Conservation (phyloP, 768 basidiomycete species). For the Mycena polygramma region DNA sequence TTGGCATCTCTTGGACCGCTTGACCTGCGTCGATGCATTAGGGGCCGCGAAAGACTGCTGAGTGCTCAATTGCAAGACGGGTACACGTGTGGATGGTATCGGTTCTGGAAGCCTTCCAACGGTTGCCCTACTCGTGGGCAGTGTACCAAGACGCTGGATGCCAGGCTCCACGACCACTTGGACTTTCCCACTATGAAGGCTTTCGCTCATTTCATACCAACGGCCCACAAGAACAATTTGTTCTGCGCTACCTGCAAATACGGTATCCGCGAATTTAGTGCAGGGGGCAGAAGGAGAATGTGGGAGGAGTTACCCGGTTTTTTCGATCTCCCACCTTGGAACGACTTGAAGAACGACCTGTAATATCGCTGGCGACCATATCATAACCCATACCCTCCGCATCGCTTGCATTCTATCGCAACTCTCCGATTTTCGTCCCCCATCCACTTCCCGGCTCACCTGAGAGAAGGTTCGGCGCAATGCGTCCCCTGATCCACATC, state of each 20-base stretch:
- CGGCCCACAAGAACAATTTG: background rate
- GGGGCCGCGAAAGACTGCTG: background rate
- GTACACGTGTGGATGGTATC: constrained; percentile 10
- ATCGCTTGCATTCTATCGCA: too few species aligned
- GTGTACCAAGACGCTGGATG: background rate
- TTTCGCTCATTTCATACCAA: background rate
- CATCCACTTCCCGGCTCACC: too few species aligned
- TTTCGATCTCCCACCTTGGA: constrained; percentile 20
- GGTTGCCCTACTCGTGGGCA: background rate
- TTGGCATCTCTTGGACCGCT: background rate
- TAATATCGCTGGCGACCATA: background rate
- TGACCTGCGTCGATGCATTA: constrained; percentile 9
- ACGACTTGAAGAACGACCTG: constrained; percentile 13
- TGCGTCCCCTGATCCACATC: too few species aligned
- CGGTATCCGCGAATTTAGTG: too few species aligned
- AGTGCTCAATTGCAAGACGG: background rate
- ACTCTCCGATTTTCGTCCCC: too few species aligned
- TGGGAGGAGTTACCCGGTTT: constrained; percentile 16
- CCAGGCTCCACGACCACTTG: background rate
- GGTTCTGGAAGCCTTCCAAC: background rate
- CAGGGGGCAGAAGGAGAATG: background rate
- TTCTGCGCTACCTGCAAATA: background rate
- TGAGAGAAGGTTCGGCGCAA: too few species aligned
- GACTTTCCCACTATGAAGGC: background rate
- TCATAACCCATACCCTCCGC: too few species aligned